These are phyloP conservation scores for Cnidoscolus chayamansa DNA, from an alignment of 441 rosid genomes.

Conservation along the genomic window DNA sequence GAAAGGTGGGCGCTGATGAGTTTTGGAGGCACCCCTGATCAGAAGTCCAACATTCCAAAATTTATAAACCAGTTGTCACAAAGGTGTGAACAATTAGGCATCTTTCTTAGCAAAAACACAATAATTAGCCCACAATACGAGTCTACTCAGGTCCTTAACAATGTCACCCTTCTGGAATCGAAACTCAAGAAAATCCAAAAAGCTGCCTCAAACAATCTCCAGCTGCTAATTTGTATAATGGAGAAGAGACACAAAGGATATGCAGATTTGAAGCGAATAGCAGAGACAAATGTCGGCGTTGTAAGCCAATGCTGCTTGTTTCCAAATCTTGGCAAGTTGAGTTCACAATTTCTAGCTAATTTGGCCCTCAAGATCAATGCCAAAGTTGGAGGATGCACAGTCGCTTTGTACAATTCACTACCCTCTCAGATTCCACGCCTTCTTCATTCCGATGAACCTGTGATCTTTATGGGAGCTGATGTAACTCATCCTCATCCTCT, in stretches of 20 bases:
- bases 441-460: constrained; percentile 30
- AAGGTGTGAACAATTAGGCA: constrained; percentile 85
- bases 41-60: constrained; percentile 64
- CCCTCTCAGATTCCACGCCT: constrained; percentile 77
- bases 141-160: constrained; percentile 68
- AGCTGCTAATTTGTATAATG: constrained; percentile 81
- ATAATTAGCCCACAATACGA: constrained; percentile 55
- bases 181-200: constrained; percentile 69
- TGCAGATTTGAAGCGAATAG: constrained; percentile 52
- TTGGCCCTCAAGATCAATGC: constrained; percentile 68
- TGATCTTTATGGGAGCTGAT: constrained; percentile 78
- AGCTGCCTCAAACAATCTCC: constrained; percentile 65
- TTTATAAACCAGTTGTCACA: constrained; percentile 78
- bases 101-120: constrained; percentile 65
- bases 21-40: constrained; percentile 78
- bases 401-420: constrained; percentile 70
- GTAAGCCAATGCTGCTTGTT: constrained; percentile 71
- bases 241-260: constrained; percentile 84
- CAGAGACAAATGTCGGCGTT: constrained; percentile 61
- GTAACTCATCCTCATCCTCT: constrained; percentile 77
- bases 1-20: constrained; percentile 89
- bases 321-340: constrained; percentile 34
- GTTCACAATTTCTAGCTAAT: constrained; percentile 58
- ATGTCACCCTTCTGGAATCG: constrained; percentile 58
- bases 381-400: constrained; percentile 79